Conservation (phyloP, 306 rosid genomes). For the Carpinus viminea region DNA sequence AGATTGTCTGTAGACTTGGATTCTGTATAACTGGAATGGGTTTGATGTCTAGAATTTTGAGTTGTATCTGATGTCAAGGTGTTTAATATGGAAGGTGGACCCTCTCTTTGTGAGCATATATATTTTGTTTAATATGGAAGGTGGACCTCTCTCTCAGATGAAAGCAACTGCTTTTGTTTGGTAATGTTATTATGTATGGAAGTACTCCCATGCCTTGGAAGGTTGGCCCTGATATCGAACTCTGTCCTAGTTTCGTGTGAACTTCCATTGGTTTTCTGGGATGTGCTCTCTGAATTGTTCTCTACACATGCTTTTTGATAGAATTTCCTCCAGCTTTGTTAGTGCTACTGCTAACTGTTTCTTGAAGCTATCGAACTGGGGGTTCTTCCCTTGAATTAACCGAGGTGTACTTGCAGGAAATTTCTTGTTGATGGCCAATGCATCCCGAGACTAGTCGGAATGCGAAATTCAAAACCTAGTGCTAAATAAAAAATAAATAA, state of each 20-base stretch:
- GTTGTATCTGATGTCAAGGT: constrained; percentile 28
- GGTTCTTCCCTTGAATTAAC: too few relatives aligned
- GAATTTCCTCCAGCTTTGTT: too few relatives aligned
- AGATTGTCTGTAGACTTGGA: constrained; percentile 12
- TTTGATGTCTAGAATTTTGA: constrained; percentile 37
- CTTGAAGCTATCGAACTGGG: too few relatives aligned
- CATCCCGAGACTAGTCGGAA: too few relatives aligned
- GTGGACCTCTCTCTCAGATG: too few relatives aligned
- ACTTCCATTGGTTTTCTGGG: neutral
- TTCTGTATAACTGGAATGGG: constrained; percentile 31
- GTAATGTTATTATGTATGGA: constrained; percentile 5
- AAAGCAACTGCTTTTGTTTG: constrained; percentile 17
- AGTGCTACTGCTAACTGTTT: too few relatives aligned
- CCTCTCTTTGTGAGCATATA: constrained; percentile 18
- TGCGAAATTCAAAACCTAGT: too few relatives aligned
- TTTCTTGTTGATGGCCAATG: too few relatives aligned
- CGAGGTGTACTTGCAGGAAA: too few relatives aligned
- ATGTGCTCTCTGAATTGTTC: neutral
- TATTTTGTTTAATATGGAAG: too few relatives aligned
- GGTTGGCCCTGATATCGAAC: constrained; percentile 12
- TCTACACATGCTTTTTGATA: too few relatives aligned
- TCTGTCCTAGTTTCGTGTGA: neutral
- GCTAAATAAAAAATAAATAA: too few relatives aligned
- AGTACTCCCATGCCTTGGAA: constrained; percentile 5
- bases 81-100: constrained; percentile 30